Evolutionary conservation across 2,329 filamentous ascomycete species (phyloP), one percentile per base, ranked within the genome.

Genomic region (Beauveria sp.): DNA sequence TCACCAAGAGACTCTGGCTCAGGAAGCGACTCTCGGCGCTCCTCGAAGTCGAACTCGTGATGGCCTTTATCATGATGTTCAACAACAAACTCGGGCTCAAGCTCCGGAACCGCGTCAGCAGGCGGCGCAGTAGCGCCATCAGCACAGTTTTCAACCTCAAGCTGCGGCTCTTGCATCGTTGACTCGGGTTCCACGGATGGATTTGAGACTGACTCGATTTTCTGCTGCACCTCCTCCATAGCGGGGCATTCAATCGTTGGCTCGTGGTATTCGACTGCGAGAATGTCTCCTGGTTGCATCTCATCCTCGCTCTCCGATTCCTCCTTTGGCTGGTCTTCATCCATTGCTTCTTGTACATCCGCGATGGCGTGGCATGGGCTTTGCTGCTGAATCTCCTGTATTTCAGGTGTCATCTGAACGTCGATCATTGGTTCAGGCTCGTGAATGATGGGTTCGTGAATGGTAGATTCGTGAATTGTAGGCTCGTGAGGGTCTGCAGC

Each of bases 281-380:
- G 47, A 22, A 59, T 47, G 18, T 47, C 16, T 62, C 57, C 44
- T 67, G 65, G 53, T 67, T 69, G 22, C 67, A 63, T 55, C 66
- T 69, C 30, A 67, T 66, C 20, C 65, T 71, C 61, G 70, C 77
- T 66, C 66, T 75, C 67, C 67, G 76, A 69, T 61, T 71, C 59
- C 70, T 71, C 72, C 70, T 73, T 67, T 1, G 28, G 20, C 30
- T 41, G 41, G 30, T 55, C 43, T 41, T 60, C 41, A 10, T 60
- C 50, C 51, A 55, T 52, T 3, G 40, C 48, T 41, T 40, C 41
- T 10, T 48, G 24, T 20, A 3, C 41, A n/a, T 53, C 48, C 16
- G 48, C 43, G 5, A 4, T 41, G 7, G n/a, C 20, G 5, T 26
- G 24, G 26, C 18, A 16, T 24, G 40, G 12, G 67, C 71, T 74